Percentiles rank a stretch among this genome's conserved stretches.
These are phyloP conservation scores for Sphaerobolus stellatus DNA, from an alignment of 1,284 basidiomycete species.

Conservation along the genomic window DNA sequence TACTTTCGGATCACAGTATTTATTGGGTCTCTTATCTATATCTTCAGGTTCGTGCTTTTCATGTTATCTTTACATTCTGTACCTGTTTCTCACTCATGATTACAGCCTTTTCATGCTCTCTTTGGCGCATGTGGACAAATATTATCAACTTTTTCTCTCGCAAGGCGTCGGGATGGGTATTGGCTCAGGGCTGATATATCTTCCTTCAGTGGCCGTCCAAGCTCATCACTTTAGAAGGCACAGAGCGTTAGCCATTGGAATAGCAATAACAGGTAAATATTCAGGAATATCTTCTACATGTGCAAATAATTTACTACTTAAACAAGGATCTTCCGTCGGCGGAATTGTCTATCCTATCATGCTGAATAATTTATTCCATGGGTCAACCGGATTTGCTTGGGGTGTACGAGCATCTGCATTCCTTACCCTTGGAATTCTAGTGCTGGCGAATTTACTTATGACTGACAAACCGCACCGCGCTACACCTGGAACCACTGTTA, in stretches of 20 bases:
- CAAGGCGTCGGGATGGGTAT: constrained; percentile 44
- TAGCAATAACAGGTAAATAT: constrained; percentile 36
- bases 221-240: constrained; percentile 46
- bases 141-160: constrained; percentile 22
- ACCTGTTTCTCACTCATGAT: constrained; percentile 26
- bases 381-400: constrained; percentile 10
- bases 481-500: neutral
- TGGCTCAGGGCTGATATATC: constrained; percentile 42
- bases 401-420: constrained; percentile 11
- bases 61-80: neutral
- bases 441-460: constrained; percentile 11
- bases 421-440: constrained; percentile 11
- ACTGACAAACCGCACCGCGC: neutral
- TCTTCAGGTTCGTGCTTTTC: neutral
- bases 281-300: neutral
- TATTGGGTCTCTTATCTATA: constrained; percentile 19
- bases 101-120: constrained; percentile 23
- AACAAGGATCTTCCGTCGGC: constrained; percentile 10
- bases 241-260: constrained; percentile 48
- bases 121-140: constrained; percentile 15
- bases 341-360: constrained; percentile 18
- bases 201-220: constrained; percentile 44
- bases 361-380: constrained; percentile 13
- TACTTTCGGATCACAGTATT: constrained; percentile 19
- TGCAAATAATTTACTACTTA: neutral